A percentile compares a stretch with the other conserved stretches of the same genome.
Conservation (phyloP, 805 yeast genomes). For the Suhomyces sp. region DNA sequence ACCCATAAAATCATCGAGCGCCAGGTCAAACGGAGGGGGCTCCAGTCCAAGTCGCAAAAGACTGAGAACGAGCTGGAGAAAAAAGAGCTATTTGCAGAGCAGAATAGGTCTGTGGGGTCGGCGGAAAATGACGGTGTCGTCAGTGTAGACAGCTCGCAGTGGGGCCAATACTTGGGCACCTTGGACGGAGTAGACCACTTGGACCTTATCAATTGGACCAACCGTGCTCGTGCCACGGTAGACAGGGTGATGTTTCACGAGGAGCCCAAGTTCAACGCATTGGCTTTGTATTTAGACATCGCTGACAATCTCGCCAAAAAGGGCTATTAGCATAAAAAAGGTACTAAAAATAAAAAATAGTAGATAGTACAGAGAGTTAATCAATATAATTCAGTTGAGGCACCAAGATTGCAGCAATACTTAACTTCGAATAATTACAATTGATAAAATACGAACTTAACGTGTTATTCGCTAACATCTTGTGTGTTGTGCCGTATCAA, state of each 20-base stretch:
- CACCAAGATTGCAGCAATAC: too few relatives aligned
- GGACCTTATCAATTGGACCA: conserved; percentile 83
- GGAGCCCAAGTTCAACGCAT: conserved; percentile 54
- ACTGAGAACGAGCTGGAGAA: neutral
- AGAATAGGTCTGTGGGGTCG: neutral
- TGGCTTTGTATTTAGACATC: conserved; percentile 65
- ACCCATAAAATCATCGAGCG: conserved; percentile 62
- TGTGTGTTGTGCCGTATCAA: too few relatives aligned
- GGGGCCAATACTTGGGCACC: conserved; percentile 86
- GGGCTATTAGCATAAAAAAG: conserved; percentile 34
- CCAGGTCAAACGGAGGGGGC: conserved; percentile 5
- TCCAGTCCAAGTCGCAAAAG: neutral
- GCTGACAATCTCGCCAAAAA: conserved; percentile 58
- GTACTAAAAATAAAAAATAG: too few relatives aligned
- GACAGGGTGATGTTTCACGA: conserved; percentile 29
- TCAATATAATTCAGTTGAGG: too few relatives aligned
- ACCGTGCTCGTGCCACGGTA: conserved; percentile 40
- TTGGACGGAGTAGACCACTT: conserved; percentile 77
- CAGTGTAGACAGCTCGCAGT: conserved; percentile 68
- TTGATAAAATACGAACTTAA: too few relatives aligned
- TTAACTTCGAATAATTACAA: too few relatives aligned
- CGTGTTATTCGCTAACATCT: too few relatives aligned
- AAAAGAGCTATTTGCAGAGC: neutral
- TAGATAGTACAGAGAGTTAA: too few relatives aligned
- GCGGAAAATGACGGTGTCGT: conserved; percentile 84